These are phyloP conservation scores for Lichtheimia corymbifera DNA, from an alignment of 371 early-diverging fungal genomes.

Conservation along the genomic window DNA sequence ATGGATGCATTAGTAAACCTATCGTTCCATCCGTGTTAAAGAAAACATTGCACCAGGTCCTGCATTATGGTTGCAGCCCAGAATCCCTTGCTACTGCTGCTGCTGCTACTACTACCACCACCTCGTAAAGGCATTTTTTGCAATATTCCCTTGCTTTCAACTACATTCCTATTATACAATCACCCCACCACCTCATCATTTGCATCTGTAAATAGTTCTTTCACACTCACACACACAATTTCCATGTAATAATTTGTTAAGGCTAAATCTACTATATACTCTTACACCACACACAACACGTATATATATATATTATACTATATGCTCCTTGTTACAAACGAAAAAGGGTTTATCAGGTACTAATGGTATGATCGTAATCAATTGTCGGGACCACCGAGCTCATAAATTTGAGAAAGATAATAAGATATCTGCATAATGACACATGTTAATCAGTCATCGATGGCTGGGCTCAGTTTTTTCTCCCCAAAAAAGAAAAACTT, in stretches of 20 bases:
- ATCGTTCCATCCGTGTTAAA: conserved; percentile 35
- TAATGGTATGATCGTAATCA: conserved; percentile 94
- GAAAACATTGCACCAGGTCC: conserved; percentile 29
- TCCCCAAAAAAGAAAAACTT: conserved; percentile 27
- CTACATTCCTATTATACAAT: background rate
- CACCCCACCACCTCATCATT: background rate
- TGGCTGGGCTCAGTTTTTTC: background rate
- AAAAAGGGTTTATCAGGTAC: conserved; percentile 26
- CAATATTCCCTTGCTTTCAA: background rate
- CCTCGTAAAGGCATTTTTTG: background rate
- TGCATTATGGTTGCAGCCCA: conserved; percentile 24
- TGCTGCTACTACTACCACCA: background rate
- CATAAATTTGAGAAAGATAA: conserved; percentile 96
- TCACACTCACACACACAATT: background rate
- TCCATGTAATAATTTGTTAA: conserved; percentile 11
- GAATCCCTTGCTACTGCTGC: conserved; percentile 15
- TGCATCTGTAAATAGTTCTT: background rate
- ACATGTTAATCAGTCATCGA: background rate
- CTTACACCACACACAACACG: too few relatives aligned
- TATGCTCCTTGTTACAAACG: too few relatives aligned
- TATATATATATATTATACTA: too few relatives aligned
- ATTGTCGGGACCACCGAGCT: conserved; percentile 95
- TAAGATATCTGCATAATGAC: conserved; percentile 64
- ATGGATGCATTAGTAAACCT: conserved; percentile 53
- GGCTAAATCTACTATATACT: too few relatives aligned